A percentile compares a stretch with the other conserved stretches of the same genome.
These are phyloP conservation scores for Graphilbum ipis-grandicollis DNA, from an alignment of 2,329 filamentous ascomycete genomes.

Conservation along the genomic window DNA sequence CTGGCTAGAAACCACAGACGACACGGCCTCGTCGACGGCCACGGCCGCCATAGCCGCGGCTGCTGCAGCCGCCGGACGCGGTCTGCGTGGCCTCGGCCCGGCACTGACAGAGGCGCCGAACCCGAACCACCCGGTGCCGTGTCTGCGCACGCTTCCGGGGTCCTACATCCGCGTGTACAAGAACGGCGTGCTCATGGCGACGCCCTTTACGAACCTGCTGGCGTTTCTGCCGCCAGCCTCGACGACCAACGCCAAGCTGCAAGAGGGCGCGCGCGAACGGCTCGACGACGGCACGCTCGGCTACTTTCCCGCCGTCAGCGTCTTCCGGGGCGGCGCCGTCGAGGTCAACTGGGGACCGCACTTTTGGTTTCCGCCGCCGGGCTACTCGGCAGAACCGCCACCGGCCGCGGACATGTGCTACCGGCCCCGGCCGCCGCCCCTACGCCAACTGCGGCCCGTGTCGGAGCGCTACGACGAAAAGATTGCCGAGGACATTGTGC, in stretches of 20 bases:
- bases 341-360: constrained; percentile 89
- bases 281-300: constrained; percentile 90
- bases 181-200: constrained; percentile 75
- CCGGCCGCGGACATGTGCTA: too few relatives aligned
- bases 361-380: constrained; percentile 72
- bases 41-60: constrained; percentile 14
- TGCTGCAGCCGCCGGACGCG: not conserved
- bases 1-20: too few relatives aligned
- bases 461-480: constrained; percentile 78
- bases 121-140: constrained; percentile 53
- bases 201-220: constrained; percentile 72
- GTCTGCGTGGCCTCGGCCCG: constrained; percentile 20
- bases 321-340: constrained; percentile 78
- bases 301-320: constrained; percentile 86
- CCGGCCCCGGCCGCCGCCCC: too few relatives aligned
- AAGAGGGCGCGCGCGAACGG: constrained; percentile 64
- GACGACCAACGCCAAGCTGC: constrained; percentile 49
- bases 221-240: constrained; percentile 86
- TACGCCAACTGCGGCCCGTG: constrained; percentile 37
- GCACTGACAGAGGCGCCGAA: constrained; percentile 34
- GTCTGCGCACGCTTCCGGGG: constrained; percentile 72
- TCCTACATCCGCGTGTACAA: constrained; percentile 84
- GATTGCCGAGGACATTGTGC: constrained; percentile 84
- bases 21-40: constrained; percentile 27
- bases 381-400: constrained; percentile 4